Evolutionary conservation across 352 stramenopile species (phyloP).

Genomic region (Blastocystis hominis): DNA sequence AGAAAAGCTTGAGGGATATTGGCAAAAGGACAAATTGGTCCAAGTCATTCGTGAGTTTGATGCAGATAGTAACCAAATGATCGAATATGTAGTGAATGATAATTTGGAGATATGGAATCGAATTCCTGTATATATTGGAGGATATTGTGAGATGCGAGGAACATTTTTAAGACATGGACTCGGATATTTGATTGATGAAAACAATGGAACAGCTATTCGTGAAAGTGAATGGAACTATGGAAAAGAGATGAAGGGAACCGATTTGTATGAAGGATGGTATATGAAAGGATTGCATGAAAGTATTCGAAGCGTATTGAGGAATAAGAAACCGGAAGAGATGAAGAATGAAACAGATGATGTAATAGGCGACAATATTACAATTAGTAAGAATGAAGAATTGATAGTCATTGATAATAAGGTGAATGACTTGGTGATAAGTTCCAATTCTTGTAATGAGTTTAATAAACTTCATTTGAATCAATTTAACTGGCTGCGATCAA

Average conservation of each 20-base stretch:
- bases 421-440: background rate
- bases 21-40: no score
- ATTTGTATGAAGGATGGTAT: background rate
- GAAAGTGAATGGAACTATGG: background rate
- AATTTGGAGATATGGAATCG: background rate
- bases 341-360: background rate
- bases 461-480: background rate
- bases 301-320: background rate
- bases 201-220: background rate
- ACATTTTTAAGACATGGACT: background rate
- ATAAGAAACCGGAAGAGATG: background rate
- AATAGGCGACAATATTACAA: background rate
- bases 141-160: background rate
- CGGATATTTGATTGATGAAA: background rate
- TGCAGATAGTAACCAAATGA: background rate
- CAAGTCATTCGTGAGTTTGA: no score
- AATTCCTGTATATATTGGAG: background rate
- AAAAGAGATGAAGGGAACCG: background rate
- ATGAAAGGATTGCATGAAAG: background rate
- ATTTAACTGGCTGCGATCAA: background rate
- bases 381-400: background rate
- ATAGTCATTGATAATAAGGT: background rate
- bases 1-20: no score
- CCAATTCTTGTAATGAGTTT: background rate
- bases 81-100: background rate